Evolutionary conservation across 1,284 basidiomycete species (phyloP).

Genomic region (Sanguinoderma infundibulare): DNA sequence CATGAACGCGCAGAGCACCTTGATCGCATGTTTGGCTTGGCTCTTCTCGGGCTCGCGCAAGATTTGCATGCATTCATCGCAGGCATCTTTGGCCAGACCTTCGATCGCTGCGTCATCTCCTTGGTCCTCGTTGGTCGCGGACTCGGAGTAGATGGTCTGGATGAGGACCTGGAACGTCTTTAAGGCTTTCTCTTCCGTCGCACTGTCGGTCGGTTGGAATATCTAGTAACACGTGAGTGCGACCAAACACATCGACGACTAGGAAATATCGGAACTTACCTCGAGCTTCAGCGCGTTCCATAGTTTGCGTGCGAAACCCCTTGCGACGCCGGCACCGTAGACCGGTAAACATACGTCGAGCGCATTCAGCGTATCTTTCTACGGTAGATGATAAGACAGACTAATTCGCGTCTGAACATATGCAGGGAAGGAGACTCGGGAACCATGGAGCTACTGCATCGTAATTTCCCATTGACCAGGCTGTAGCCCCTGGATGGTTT

Average conservation of each 20-base stretch:
- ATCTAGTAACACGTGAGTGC: slow-evolving; percentile 54
- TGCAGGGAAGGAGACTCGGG: too few relatives aligned
- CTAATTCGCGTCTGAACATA: neutral
- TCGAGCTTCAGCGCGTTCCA: slow-evolving; percentile 92
- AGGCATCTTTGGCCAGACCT: slow-evolving; percentile 73
- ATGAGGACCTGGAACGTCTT: slow-evolving; percentile 74
- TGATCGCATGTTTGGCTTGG: slow-evolving; percentile 84
- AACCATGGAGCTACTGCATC: too few relatives aligned
- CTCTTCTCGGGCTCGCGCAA: slow-evolving; percentile 91
- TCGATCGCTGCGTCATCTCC: slow-evolving; percentile 44
- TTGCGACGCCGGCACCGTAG: slow-evolving; percentile 72
- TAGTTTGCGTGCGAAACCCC: slow-evolving; percentile 70
- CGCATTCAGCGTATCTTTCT: slow-evolving; percentile 85
- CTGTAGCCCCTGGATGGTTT: too few relatives aligned
- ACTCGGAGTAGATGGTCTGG: slow-evolving; percentile 70
- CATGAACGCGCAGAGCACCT: slow-evolving; percentile 79
- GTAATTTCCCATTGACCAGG: too few relatives aligned
- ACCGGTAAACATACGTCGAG: slow-evolving; percentile 79
- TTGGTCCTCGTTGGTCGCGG: slow-evolving; percentile 37
- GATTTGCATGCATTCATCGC: slow-evolving; percentile 79
- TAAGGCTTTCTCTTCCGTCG: slow-evolving; percentile 77
- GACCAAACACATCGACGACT: neutral
- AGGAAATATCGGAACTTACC: slow-evolving; percentile 44
- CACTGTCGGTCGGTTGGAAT: slow-evolving; percentile 84
- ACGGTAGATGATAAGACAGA: slow-evolving; percentile 3